Base-by-base conservation (phyloP, 2,329 filamentous ascomycete genomes). In the Aspergillus awamori region DNA sequence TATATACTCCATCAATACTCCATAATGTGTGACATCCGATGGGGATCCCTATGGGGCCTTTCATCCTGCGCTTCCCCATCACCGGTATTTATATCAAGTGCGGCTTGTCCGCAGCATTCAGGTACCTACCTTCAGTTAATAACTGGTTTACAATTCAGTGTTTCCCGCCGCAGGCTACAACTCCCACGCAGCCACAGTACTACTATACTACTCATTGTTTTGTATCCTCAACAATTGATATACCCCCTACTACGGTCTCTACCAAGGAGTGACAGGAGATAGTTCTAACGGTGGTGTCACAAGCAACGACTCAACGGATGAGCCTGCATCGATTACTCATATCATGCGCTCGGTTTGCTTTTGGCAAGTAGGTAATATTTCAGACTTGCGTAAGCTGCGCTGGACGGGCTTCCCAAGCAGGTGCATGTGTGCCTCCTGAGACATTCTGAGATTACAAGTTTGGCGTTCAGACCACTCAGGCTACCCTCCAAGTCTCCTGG, bases 1-100 rank as follows among this genome's bases (percentile, higher is more conserved):
- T 56, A 56, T 56, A 56, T 33, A 56, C 53, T 47, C 53, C 53
- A 47, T 36, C 33, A 36, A 36, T 47, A 33, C 53, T 47, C 24
- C 41, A 39, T 33, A n/a, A 20, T 20, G 53, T 43, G 43, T 36
- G 38, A 28, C 22, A n/a, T 51, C 47, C 53, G 38, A 55, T 55
- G 53, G 53, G 39, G 53, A 55, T 43, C 38, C 53, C 15, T 45
- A 56, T 56, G 53, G 53, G 39, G 53, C 53, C 15, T 20, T 36
- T 24, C 38, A 20, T 39, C 36, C 39, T 56, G 53, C 41, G 15
- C 45, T 30, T 33, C 30, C 24, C n/a, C 17, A 7, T 41, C 11
- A 17, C 43, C 38, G 15, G n/a, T 45, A 56, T 36, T 36, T 56
- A 56, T 45, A 45, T 56, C 39, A 20, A 30, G 10, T 36, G 39